Evolutionary conservation across 345 rosid species (phyloP).

Genomic region (Isatis tinctoria): DNA sequence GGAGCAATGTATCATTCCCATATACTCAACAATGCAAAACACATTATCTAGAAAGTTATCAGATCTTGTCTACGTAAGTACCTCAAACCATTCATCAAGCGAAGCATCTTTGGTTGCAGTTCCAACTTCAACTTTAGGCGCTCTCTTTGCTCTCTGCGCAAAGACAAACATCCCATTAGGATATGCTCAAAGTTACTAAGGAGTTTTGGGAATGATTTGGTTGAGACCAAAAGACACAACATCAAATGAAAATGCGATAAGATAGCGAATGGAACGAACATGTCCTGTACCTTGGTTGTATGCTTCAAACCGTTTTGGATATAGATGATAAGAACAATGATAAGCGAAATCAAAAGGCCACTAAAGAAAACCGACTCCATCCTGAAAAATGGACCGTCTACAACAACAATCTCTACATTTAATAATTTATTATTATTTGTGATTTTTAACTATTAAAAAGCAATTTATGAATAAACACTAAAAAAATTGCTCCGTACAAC

Average conservation of each 20-base stretch:
- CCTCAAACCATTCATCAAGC: slow-evolving; percentile 97
- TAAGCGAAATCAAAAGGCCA: slow-evolving; percentile 63
- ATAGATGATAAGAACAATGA: slow-evolving; percentile 62
- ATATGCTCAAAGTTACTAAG: not conserved
- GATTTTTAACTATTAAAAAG: no score
- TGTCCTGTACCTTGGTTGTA: slow-evolving; percentile 61
- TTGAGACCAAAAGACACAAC: not conserved
- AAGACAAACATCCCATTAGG: not conserved
- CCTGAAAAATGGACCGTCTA: slow-evolving; percentile 68
- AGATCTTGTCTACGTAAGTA: not conserved
- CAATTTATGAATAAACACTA: no score
- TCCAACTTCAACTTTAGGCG: slow-evolving; percentile 87
- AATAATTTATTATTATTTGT: no score
- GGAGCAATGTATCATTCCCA: not conserved
- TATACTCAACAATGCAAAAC: not conserved
- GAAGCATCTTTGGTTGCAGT: slow-evolving; percentile 64
- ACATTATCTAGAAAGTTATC: not conserved
- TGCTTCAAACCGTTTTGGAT: slow-evolving; percentile 60
- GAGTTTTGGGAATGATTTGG: not conserved
- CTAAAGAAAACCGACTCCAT: slow-evolving; percentile 84
- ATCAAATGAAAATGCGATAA: not conserved
- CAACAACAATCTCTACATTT: no score
- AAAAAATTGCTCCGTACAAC: no score
- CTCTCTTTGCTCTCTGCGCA: slow-evolving; percentile 67
- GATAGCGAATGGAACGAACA: not conserved